These are phyloP conservation scores for Desmodesmus armatus DNA, from an alignment of 139 green algal species.

Conservation along the genomic window DNA sequence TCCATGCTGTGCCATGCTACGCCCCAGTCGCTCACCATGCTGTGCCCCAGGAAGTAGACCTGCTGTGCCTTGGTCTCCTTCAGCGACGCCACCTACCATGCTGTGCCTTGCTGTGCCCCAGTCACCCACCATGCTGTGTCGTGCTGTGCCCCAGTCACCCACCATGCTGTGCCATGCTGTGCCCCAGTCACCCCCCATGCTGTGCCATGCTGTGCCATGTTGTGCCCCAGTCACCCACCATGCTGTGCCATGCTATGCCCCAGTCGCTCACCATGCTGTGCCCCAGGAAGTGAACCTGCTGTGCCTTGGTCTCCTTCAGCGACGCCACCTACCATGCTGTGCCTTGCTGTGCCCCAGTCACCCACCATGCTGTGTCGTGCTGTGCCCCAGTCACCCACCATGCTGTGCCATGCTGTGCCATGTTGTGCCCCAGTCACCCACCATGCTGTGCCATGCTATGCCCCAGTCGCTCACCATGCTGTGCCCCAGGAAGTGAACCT, in stretches of 20 bases:
- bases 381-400: background rate
- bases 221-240: background rate
- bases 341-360: background rate
- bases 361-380: background rate
- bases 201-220: background rate
- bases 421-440: too few species aligned
- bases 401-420: background rate
- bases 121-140: background rate
- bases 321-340: background rate
- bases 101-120: background rate
- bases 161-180: background rate
- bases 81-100: too few species aligned
- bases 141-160: background rate
- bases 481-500: slow-evolving; percentile 49
- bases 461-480: slow-evolving; percentile 36
- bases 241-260: background rate
- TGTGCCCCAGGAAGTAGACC: slow-evolving; percentile 49
- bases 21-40: slow-evolving; percentile 41
- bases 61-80: slow-evolving; percentile 29
- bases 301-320: slow-evolving; percentile 28
- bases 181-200: background rate
- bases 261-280: slow-evolving; percentile 50
- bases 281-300: slow-evolving; percentile 45
- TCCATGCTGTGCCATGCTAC: background rate
- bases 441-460: background rate